These are phyloP conservation scores for Rhodotorula sp. DNA, from an alignment of 1,284 basidiomycete genomes.

Conservation along the genomic window DNA sequence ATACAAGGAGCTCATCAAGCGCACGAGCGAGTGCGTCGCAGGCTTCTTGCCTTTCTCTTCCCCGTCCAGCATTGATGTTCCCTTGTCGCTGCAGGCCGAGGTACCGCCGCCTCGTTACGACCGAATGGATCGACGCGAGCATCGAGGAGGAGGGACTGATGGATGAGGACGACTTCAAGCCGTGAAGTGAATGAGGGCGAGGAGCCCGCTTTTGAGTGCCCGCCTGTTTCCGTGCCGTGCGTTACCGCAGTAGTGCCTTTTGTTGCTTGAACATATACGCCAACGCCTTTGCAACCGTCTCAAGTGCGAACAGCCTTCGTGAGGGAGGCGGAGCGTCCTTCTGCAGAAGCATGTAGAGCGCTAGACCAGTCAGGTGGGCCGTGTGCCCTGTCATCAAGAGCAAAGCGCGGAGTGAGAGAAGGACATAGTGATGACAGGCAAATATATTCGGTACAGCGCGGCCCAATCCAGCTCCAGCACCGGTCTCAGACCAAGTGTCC, in stretches of 20 bases:
- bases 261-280: neutral
- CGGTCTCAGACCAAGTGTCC: too few relatives aligned
- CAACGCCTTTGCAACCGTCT: too few relatives aligned
- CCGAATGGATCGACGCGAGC: slow-evolving; percentile 38
- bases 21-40: slow-evolving; percentile 17
- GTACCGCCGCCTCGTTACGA: slow-evolving; percentile 38
- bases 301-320: too few relatives aligned
- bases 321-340: too few relatives aligned
- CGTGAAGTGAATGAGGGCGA: slow-evolving; percentile 1
- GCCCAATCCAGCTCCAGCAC: too few relatives aligned
- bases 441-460: too few relatives aligned
- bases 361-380: too few relatives aligned
- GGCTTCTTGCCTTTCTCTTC: neutral
- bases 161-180: slow-evolving; percentile 29
- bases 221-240: neutral
- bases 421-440: too few relatives aligned
- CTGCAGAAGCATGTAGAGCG: too few relatives aligned
- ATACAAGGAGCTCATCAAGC: slow-evolving; percentile 18
- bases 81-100: slow-evolving; percentile 29
- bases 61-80: neutral
- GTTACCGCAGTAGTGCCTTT: too few relatives aligned
- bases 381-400: too few relatives aligned
- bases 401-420: too few relatives aligned
- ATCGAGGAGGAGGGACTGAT: slow-evolving; percentile 24
- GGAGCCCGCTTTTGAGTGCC: neutral